These are phyloP conservation scores for Telopea speciosissima DNA, from an alignment of 177 flowering plant genomes.

Conservation along the genomic window DNA sequence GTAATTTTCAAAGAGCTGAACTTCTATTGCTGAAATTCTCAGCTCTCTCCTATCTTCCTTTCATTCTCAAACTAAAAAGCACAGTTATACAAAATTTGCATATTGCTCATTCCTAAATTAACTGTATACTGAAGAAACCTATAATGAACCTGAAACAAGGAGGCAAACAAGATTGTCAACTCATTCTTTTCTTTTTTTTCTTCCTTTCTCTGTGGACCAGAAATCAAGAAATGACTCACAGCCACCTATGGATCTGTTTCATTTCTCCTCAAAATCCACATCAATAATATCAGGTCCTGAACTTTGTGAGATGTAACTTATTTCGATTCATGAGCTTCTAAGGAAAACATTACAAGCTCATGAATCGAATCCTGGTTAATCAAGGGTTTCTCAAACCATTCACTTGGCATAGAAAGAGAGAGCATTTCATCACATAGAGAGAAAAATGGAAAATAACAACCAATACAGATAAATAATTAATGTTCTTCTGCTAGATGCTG, in stretches of 20 bases:
- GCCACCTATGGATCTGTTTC: conserved; percentile 5
- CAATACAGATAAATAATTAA: no score
- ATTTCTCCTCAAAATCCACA: conserved; percentile 72
- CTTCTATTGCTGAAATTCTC: no score
- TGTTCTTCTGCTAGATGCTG: no score
- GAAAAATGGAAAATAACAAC: no score
- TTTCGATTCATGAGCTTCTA: no score
- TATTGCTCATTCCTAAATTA: background rate
- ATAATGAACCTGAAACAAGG: conserved; percentile 1
- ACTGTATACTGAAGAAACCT: background rate
- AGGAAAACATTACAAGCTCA: no score
- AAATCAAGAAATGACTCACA: background rate
- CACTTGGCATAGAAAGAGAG: no score
- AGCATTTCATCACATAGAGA: no score
- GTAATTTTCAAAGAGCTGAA: no score
- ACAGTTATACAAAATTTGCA: background rate
- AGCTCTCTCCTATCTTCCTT: background rate
- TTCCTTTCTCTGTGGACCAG: background rate
- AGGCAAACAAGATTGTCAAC: background rate
- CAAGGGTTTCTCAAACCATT: no score
- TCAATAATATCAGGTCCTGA: conserved; percentile 61
- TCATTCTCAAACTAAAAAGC: background rate
- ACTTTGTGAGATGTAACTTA: no score
- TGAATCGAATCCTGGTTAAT: no score
- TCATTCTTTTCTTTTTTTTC: background rate